Evolutionary conservation across 768 basidiomycete species (phyloP).

Genomic region (Pleurotus eryngii): DNA sequence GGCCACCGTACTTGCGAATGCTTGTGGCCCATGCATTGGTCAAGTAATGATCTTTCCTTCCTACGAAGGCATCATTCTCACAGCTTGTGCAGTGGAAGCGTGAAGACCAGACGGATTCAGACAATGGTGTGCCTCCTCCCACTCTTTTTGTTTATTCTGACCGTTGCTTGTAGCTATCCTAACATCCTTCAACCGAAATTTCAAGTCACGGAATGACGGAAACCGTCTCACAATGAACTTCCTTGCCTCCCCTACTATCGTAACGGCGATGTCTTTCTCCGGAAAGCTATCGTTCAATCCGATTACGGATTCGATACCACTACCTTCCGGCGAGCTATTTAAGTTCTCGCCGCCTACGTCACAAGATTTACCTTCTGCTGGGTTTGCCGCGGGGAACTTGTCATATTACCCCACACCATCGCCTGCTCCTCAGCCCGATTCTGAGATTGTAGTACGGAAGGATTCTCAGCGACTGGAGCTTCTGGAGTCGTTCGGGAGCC

Average conservation of each 20-base stretch:
- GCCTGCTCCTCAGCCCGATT: conserved; percentile 74
- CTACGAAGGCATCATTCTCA: background rate
- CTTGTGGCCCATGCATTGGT: conserved; percentile 98
- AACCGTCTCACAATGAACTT: conserved; percentile 96
- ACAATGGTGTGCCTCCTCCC: conserved; percentile 66
- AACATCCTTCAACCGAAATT: conserved; percentile 91
- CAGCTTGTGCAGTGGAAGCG: conserved; percentile 75
- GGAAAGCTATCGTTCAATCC: conserved; percentile 95
- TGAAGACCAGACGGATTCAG: conserved; percentile 79
- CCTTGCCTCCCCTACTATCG: conserved; percentile 93
- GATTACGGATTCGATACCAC: conserved; percentile 63
- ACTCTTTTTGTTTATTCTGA: conserved; percentile 3
- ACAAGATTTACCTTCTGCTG: conserved; percentile 75
- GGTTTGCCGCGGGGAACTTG: conserved; percentile 75
- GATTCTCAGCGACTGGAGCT: conserved; percentile 84
- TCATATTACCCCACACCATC: conserved; percentile 74
- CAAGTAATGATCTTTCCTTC: conserved; percentile 48
- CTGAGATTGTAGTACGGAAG: conserved; percentile 72
- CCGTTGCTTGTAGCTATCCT: conserved; percentile 65
- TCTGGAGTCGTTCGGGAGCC: conserved; percentile 80
- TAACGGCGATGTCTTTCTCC: conserved; percentile 96
- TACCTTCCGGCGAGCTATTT: conserved; percentile 75
- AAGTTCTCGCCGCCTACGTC: conserved; percentile 83
- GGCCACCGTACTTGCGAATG: conserved; percentile 94
- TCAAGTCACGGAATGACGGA: conserved; percentile 94